Evolutionary conservation across 306 rosid genomes (phyloP), one percentile per base, ranked within the genome.

Genomic region (Gynostemma pentaphyllum): DNA sequence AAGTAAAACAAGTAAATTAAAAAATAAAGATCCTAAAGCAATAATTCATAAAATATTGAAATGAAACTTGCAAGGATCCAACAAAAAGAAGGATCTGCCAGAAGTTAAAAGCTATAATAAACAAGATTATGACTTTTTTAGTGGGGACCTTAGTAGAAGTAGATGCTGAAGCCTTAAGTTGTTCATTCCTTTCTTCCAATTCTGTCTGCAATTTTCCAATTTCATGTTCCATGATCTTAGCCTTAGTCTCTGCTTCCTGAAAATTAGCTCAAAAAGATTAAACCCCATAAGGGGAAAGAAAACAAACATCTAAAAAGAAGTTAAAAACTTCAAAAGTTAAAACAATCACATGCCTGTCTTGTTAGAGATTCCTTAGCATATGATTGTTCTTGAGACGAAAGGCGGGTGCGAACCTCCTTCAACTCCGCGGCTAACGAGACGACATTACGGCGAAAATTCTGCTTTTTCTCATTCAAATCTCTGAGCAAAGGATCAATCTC

Each of bases 381-480:
- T 0, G 88, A 78, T 68, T 86, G 81, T 73, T 89, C 99, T 54
- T 89, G 87, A n/a, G 79, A 78, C 2, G 97, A 83, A 30, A 94
- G 72, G 41, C 99, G 94, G 70, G 68, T 59, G 36, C 95, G 75
- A 18, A 85, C 94, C 70, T 81, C 95, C 75, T 94, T 94, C 84
- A 94, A 80, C 80, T 94, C 99, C 2, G 81, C 72, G 2, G 99
- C 99, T 49, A 94, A 72, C 0, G 94, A 94, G 76, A 82, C 95
- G 24, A 94, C 99, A 75, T 89, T 88, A 24, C 97, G 78, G 61
- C 95, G 73, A 73, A 94, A 88, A 61, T 72, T 88, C 80, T 88
- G 99, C 50, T 94, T 94, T 45, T 75, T 94, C 71, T 94, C 95
- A 57, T 84, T 83, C 75, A 94, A 86, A 80, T 86, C 95, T 67